Base-by-base conservation (phyloP, 2,329 filamentous ascomycete genomes). In the Neurospora crassa region DNA sequence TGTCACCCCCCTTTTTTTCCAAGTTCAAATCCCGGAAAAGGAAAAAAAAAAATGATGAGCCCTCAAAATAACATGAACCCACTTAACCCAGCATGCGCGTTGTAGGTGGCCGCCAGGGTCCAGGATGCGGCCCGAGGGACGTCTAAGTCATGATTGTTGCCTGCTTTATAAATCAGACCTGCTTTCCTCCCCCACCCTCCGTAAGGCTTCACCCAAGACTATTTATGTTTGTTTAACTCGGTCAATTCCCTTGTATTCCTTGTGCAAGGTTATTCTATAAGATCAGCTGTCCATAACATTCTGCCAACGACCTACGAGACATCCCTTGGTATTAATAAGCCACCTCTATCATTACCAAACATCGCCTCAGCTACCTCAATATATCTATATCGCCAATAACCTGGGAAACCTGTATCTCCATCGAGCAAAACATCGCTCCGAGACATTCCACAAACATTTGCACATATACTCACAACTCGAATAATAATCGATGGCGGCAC, bases 401-500 rank as follows among this genome's bases (percentile, higher is more conserved):
- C 53, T 63, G 16, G 53, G 16, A 29, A 29, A 63, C 29, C 8
- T 11, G 29, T 37, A 18, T n/a, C 7, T 63, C 29, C n/a, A 37
- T n/a, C 24, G 16, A 37, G 29, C 14, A 18, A 63, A n/a, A 11
- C 10, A 34, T 63, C 16, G 37, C 53, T 63, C 3, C 3, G 34
- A 24, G 14, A 37, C 53, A 63, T 37, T 5, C 34, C 18, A 34
- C 16, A 12, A 29, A 40, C 47, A 69, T 68, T 34, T 47, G 37
- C 41, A 47, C 29, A 37, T 29, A 45, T n/a, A 37, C 34, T 42
- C 67, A 72, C 29, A 69, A 74, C 29, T 37, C 1, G 1, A 37
- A 16, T 6, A 34, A 37, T n/a, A 18, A 63, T 2, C 14, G 37
- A 77, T 79, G 77, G 74, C 78, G 71, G 70, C 77, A 37, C 74